These are phyloP conservation scores for Phalaenopsis equestris DNA, from an alignment of 106 monocot genomes.

Conservation along the genomic window DNA sequence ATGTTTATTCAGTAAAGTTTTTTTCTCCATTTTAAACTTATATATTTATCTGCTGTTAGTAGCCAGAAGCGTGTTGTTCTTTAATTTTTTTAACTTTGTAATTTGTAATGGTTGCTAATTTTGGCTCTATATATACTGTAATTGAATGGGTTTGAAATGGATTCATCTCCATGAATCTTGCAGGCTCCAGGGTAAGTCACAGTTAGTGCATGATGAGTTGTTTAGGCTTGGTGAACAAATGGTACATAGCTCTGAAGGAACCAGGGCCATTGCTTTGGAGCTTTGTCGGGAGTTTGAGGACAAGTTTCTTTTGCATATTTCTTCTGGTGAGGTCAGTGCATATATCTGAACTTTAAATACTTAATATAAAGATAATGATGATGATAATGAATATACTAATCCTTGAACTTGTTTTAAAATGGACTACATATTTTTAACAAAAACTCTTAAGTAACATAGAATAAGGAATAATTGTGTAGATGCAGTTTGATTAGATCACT, in stretches of 20 bases:
- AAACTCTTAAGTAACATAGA: not conserved
- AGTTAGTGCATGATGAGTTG: conserved; percentile 77
- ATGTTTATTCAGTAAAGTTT: not conserved
- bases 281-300: conserved; percentile 93
- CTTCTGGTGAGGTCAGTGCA: conserved; percentile 73
- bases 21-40: not conserved
- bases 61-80: not conserved
- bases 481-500: not conserved
- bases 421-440: not conserved
- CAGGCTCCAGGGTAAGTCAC: conserved; percentile 88
- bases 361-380: not conserved
- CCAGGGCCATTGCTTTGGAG: conserved; percentile 85
- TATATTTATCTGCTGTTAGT: not conserved
- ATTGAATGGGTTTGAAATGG: conserved; percentile 2
- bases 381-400: not conserved
- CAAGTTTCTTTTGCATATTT: conserved; percentile 75
- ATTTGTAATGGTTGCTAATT: not conserved
- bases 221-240: conserved; percentile 85
- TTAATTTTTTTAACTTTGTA: not conserved
- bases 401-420: not conserved
- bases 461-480: not conserved
- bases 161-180: conserved; percentile 4
- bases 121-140: not conserved
- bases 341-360: not conserved
- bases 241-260: conserved; percentile 86